Conservation (phyloP, 805 yeast species). For the Vanderwaltozyma polyspora region DNA sequence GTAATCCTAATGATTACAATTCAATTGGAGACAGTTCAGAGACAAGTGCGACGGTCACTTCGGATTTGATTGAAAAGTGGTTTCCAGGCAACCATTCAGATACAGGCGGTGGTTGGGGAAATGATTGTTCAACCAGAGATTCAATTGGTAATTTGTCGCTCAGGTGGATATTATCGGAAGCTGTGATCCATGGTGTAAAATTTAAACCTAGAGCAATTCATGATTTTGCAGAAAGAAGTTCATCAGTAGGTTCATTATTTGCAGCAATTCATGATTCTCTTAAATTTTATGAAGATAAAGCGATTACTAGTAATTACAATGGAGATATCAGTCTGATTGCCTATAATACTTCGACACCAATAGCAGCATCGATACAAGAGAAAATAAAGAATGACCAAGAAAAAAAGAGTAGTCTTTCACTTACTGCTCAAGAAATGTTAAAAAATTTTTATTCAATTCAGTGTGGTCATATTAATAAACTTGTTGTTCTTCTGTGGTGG, state of each 20-base stretch:
- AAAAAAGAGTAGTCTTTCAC: slow-evolving; percentile 13
- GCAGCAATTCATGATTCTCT: slow-evolving; percentile 44
- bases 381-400: slow-evolving; percentile 28
- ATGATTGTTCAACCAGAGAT: slow-evolving; percentile 31
- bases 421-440: slow-evolving; percentile 4
- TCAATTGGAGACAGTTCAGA: neutral
- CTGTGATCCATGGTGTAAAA: slow-evolving; percentile 38
- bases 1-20: neutral
- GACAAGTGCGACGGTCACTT: slow-evolving; percentile 5
- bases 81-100: slow-evolving; percentile 64
- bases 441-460: slow-evolving; percentile 1
- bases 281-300: slow-evolving; percentile 11
- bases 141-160: slow-evolving; percentile 40
- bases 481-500: slow-evolving; percentile 43
- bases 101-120: slow-evolving; percentile 57
- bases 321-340: no score
- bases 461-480: slow-evolving; percentile 2
- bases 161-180: slow-evolving; percentile 51
- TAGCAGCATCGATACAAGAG: neutral
- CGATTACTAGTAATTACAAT: neutral
- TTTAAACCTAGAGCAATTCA: slow-evolving; percentile 34
- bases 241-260: slow-evolving; percentile 33
- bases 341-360: neutral
- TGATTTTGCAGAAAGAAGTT: slow-evolving; percentile 31
- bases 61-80: slow-evolving; percentile 40